phyloP scores from a whole-genome alignment of 202 grass and related monocot species.

The Setaria italica region DNA sequence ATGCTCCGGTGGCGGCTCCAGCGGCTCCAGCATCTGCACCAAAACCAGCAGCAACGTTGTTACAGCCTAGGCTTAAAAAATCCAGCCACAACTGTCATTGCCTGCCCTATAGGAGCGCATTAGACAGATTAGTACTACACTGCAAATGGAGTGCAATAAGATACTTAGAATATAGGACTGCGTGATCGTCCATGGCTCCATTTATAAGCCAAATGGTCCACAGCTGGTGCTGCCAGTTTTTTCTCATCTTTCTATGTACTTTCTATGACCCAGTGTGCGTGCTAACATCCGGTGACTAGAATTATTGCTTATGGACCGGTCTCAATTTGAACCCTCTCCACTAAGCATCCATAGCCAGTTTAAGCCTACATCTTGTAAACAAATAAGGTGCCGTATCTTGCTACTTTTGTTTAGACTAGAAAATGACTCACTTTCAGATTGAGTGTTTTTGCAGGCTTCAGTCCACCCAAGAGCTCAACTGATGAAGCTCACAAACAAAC shows the following conservation, averaged over 20 bases:
- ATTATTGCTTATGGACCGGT: background rate
- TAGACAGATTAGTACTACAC: background rate
- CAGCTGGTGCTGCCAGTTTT: background rate
- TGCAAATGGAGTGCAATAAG: background rate
- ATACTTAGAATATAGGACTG: background rate
- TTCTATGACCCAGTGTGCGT: background rate
- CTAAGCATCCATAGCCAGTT: background rate
- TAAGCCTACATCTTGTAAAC: background rate
- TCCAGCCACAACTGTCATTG: background rate
- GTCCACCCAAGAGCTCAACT: background rate
- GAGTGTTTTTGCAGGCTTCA: background rate
- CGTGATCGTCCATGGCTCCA: slow-evolving; percentile 5
- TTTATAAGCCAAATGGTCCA: background rate
- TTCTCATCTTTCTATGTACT: background rate
- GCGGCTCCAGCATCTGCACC: slow-evolving; percentile 55
- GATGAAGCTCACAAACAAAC: background rate
- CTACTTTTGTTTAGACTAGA: slow-evolving; percentile 25
- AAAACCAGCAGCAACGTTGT: background rate
- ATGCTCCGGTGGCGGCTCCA: slow-evolving; percentile 25
- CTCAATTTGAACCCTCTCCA: background rate
- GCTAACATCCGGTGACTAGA: background rate
- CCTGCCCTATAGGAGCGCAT: slow-evolving; percentile 12
- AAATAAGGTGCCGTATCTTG: background rate
- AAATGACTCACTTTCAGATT: slow-evolving; percentile 36
- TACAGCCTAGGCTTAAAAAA: background rate